Conservation (phyloP, 2,329 filamentous ascomycete genomes). For the Fusarium temperatum region DNA sequence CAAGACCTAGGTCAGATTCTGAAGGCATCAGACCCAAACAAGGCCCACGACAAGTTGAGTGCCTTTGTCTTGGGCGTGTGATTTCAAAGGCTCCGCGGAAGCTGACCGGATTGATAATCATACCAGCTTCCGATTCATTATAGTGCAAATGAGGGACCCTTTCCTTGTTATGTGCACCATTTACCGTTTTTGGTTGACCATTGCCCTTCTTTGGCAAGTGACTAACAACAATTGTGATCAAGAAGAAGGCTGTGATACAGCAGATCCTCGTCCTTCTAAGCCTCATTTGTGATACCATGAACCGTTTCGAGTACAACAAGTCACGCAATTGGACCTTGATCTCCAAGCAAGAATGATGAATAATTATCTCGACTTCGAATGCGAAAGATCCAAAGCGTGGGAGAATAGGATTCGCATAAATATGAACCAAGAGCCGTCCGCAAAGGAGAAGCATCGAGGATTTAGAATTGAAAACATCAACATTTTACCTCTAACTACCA, state of each 20-base stretch:
- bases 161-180: background rate
- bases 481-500: background rate
- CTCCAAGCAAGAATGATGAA: background rate
- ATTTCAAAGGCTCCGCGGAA: conserved; percentile 7
- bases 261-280: background rate
- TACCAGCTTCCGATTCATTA: background rate
- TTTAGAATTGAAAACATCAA: background rate
- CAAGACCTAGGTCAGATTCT: background rate
- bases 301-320: background rate
- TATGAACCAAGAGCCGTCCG: background rate
- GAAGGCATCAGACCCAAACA: background rate
- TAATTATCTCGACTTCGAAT: background rate
- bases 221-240: background rate
- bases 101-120: conserved; percentile 13
- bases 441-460: background rate
- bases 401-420: background rate
- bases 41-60: background rate
- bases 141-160: background rate
- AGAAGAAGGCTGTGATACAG: background rate
- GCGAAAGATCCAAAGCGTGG: background rate
- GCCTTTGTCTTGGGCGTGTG: background rate
- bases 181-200: background rate
- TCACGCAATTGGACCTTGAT: background rate
- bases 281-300: background rate
- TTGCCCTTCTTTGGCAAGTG: background rate